phyloP scores from a whole-genome alignment of 78 protist genomes.

The Planoprotostelium fungivorum region DNA sequence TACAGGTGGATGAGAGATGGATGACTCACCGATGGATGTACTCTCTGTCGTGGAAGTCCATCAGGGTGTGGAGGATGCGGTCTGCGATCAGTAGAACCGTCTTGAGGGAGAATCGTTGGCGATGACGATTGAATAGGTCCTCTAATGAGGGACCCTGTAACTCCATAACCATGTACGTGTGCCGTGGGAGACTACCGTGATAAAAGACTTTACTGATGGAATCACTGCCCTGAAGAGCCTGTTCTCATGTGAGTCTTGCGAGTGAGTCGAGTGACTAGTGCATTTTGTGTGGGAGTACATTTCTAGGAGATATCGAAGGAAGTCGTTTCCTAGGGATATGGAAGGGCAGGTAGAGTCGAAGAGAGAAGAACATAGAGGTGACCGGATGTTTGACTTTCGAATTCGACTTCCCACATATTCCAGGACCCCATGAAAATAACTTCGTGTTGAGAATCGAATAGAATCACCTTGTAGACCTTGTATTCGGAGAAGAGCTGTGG shows the following conservation, averaged over 20 bases:
- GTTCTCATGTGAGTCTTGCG: background rate
- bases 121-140: conserved; percentile 81
- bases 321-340: too few species aligned
- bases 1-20: conserved; percentile 36
- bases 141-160: conserved; percentile 94
- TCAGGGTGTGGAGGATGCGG: conserved; percentile 62
- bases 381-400: background rate
- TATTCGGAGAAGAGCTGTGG: conserved; percentile 94
- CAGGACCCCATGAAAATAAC: background rate
- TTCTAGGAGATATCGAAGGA: too few species aligned
- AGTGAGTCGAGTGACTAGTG: too few species aligned
- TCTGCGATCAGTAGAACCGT: conserved; percentile 85
- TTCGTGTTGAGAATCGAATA: conserved; percentile 11
- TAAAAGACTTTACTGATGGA: conserved; percentile 89
- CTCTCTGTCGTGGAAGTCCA: background rate
- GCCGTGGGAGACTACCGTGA: conserved; percentile 30
- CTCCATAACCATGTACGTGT: conserved; percentile 86
- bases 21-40: background rate
- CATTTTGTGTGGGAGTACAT: too few species aligned
- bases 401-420: background rate
- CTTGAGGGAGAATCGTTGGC: conserved; percentile 72
- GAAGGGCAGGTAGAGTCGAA: background rate
- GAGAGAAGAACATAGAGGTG: background rate
- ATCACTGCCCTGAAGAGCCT: conserved; percentile 62
- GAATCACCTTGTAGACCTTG: conserved; percentile 67